Percentiles rank a stretch among this genome's conserved stretches.
phyloP scores from a whole-genome alignment of 2,329 filamentous ascomycete genomes.

The Leptographium wingfieldii region DNA sequence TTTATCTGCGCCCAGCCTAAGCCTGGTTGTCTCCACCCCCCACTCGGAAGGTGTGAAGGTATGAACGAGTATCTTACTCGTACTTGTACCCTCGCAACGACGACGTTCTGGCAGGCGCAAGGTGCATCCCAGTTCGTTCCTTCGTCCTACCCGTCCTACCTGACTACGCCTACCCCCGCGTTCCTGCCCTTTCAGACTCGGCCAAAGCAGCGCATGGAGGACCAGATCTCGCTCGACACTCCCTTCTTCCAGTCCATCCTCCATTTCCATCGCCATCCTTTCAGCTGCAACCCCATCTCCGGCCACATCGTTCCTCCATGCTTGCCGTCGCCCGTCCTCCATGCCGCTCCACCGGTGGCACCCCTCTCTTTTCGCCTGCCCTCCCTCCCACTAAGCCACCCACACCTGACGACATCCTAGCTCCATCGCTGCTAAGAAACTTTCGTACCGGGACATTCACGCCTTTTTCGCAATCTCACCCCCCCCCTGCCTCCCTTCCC shows the following conservation, averaged over 20 bases:
- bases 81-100: background rate
- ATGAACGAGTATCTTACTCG: background rate
- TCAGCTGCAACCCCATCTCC: background rate
- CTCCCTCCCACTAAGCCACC: conserved; percentile 8
- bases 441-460: no score
- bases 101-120: background rate
- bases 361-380: background rate
- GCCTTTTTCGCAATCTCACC: background rate
- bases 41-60: background rate
- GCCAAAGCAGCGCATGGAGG: background rate
- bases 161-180: no score
- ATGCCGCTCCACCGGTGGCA: background rate
- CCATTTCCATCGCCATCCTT: background rate
- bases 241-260: background rate
- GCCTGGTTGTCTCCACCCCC: background rate
- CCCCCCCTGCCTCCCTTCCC: background rate
- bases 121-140: background rate
- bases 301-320: background rate
- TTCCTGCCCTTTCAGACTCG: no score
- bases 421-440: conserved; percentile 1
- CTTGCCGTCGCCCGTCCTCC: background rate
- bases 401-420: conserved; percentile 11
- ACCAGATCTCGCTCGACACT: background rate
- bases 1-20: background rate
- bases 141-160: no score